phyloP scores from a whole-genome alignment of 2,329 filamentous ascomycete species.

The Beauveria pseudobassiana region DNA sequence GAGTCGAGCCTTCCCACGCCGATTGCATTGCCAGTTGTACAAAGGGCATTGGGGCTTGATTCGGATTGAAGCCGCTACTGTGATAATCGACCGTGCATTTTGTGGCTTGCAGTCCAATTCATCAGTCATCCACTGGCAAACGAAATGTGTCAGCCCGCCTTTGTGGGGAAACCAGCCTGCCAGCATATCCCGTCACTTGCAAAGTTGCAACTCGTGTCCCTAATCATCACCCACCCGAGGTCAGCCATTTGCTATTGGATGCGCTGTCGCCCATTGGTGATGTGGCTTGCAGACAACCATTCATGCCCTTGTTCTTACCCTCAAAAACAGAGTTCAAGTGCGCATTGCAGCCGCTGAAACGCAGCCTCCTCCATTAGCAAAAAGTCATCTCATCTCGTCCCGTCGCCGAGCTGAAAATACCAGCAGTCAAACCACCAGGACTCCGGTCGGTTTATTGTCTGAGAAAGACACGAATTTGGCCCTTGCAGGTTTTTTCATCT shows the following conservation, averaged over 20 bases:
- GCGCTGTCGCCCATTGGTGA: too few relatives aligned
- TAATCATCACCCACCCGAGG: too few relatives aligned
- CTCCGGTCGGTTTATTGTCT: too few relatives aligned
- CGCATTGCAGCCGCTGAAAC: background rate
- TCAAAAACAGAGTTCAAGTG: background rate
- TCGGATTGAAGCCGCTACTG: background rate
- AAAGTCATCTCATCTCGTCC: background rate
- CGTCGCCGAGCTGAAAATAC: too few relatives aligned
- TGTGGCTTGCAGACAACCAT: too few relatives aligned
- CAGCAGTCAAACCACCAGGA: too few relatives aligned
- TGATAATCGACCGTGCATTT: background rate
- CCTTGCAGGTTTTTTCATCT: background rate
- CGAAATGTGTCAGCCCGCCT: background rate
- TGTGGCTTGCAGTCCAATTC: background rate
- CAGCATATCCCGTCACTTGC: too few relatives aligned
- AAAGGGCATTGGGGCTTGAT: too few relatives aligned
- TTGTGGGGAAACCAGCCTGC: background rate
- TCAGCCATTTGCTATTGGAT: too few relatives aligned
- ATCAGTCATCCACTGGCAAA: background rate
- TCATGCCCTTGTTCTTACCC: too few relatives aligned
- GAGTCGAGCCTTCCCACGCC: background rate
- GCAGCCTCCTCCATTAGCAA: background rate
- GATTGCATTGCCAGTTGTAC: background rate
- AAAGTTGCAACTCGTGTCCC: too few relatives aligned
- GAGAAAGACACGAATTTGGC: too few relatives aligned